Evolutionary conservation across 768 basidiomycete genomes (phyloP).

Genomic region (Pholiota microspora): DNA sequence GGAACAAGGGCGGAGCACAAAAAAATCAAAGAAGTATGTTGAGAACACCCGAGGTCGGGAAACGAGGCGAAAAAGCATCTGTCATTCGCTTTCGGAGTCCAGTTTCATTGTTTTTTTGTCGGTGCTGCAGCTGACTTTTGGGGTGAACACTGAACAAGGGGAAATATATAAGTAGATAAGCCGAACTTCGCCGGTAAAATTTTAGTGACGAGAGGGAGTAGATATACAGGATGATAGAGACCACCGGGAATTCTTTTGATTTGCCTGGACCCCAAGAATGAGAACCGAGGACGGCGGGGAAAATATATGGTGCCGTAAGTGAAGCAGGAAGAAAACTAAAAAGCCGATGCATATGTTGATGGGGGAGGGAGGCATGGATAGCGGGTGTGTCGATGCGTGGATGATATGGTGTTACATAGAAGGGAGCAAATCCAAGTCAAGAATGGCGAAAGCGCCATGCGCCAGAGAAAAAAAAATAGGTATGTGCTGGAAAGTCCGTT

Average conservation of each 20-base stretch:
- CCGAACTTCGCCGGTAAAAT: no score
- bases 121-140: neutral
- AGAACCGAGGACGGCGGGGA: constrained; percentile 12
- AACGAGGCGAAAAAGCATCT: no score
- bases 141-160: no score
- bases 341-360: constrained; percentile 5
- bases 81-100: no score
- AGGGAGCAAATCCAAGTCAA: constrained; percentile 5
- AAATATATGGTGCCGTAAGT: constrained; percentile 16
- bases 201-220: no score
- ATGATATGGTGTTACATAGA: constrained; percentile 12
- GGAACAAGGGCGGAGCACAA: no score
- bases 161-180: no score
- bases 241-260: constrained; percentile 4
- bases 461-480: neutral
- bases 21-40: no score
- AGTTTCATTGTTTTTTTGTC: neutral
- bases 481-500: constrained; percentile 3
- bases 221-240: neutral
- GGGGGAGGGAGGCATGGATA: neutral
- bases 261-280: neutral
- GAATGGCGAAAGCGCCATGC: neutral
- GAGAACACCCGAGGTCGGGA: no score
- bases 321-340: neutral
- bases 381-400: neutral